Evolutionary conservation across 1,139 yeast genomes (phyloP).

Genomic region (Candida freyschussii): DNA sequence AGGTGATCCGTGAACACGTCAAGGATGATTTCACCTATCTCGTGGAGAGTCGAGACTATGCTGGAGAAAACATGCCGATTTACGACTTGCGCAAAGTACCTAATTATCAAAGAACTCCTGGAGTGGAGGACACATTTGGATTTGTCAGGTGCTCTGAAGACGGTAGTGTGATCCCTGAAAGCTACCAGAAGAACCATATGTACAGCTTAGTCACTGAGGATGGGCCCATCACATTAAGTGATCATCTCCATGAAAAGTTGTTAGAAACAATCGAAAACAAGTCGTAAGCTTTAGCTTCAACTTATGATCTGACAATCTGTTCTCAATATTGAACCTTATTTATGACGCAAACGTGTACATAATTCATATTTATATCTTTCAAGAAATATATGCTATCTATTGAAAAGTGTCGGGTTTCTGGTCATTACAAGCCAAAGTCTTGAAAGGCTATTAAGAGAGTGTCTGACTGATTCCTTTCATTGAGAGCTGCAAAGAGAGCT

Average conservation of each 20-base stretch:
- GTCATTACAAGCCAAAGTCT: conserved; percentile 16
- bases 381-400: conserved; percentile 1
- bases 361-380: neutral
- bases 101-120: conserved; percentile 63
- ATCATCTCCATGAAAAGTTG: conserved; percentile 44
- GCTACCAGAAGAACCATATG: conserved; percentile 57
- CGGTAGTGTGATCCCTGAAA: conserved; percentile 50
- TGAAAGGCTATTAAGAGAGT: conserved; percentile 30
- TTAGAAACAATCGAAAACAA: conserved; percentile 16
- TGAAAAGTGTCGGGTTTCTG: too few species aligned
- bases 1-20: conserved; percentile 28
- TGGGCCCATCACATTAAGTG: conserved; percentile 58
- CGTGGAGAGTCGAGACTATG: conserved; percentile 58
- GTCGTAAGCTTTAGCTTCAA: neutral
- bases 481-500: conserved; percentile 30
- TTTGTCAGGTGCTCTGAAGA: conserved; percentile 54
- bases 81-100: conserved; percentile 70
- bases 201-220: conserved; percentile 53
- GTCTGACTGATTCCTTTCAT: conserved; percentile 26
- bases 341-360: too few species aligned
- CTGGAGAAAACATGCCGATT: conserved; percentile 58
- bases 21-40: conserved; percentile 53
- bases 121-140: conserved; percentile 68
- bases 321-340: conserved; percentile 5
- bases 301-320: conserved; percentile 2